Conservation (phyloP, 441 rosid genomes). For the Populus hybrid region DNA sequence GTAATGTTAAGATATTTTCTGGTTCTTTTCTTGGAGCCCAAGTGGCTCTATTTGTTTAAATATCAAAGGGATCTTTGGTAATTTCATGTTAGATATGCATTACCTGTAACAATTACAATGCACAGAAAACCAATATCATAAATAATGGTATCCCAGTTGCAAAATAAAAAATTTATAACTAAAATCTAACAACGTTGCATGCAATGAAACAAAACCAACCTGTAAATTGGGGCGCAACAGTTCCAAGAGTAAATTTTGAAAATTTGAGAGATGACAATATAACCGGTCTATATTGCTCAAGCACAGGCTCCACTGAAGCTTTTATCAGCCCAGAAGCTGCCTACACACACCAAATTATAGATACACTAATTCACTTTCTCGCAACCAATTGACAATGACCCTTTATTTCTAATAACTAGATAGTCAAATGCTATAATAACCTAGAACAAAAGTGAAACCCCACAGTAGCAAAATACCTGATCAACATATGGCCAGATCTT, state of each 20-base stretch:
- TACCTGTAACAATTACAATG: not conserved
- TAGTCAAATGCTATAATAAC: not conserved
- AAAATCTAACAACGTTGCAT: not conserved
- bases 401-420: conserved; percentile 1
- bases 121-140: not conserved
- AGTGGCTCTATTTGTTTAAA: not conserved
- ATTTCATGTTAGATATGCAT: not conserved
- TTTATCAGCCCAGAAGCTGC: conserved; percentile 91
- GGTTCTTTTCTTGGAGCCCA: not conserved
- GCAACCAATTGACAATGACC: not conserved
- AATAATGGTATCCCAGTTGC: not conserved
- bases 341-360: conserved; percentile 31
- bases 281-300: conserved; percentile 78
- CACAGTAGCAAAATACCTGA: conserved; percentile 38
- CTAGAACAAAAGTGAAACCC: conserved; percentile 4
- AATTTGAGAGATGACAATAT: conserved; percentile 76
- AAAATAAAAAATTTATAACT: not conserved
- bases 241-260: conserved; percentile 82
- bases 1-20: not conserved
- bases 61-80: not conserved
- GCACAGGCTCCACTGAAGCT: conserved; percentile 70
- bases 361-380: conserved; percentile 2
- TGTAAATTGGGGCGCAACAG: conserved; percentile 94
- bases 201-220: conserved; percentile 35
- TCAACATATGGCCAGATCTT: conserved; percentile 98